Conservation (phyloP, 768 basidiomycete species). For the Termitomyces sp. region DNA sequence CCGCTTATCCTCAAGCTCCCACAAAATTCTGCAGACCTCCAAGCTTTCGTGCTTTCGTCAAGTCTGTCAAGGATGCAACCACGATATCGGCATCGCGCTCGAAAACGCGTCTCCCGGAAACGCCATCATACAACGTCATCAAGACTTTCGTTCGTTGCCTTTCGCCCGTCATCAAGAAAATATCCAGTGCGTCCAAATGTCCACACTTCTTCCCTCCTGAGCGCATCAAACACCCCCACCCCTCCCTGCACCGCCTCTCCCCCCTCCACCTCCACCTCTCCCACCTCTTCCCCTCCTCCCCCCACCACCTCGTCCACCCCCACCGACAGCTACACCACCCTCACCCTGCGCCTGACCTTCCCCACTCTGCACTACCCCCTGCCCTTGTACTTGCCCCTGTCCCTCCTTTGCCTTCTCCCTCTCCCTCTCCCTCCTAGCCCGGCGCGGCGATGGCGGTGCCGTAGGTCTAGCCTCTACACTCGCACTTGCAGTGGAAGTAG, state of each 20-base stretch:
- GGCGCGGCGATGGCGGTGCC: neutral
- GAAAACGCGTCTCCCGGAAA: too few relatives aligned
- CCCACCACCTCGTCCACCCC: neutral
- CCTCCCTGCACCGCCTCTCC: neutral
- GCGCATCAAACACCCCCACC: neutral
- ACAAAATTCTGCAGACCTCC: too few relatives aligned
- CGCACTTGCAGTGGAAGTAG: neutral
- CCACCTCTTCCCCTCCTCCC: neutral
- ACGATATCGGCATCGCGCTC: too few relatives aligned
- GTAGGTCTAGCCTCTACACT: too few relatives aligned
- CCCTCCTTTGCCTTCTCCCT: neutral
- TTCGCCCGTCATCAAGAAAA: too few relatives aligned
- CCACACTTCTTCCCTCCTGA: too few relatives aligned
- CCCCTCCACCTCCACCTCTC: neutral
- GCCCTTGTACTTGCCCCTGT: neutral
- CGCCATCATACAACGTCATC: too few relatives aligned
- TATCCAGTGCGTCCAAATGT: too few relatives aligned
- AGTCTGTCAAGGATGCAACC: too few relatives aligned
- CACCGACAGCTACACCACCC: neutral
- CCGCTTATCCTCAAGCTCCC: too few relatives aligned
- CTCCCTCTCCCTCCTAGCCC: neutral
- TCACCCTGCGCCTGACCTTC: neutral
- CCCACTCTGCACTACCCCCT: neutral
- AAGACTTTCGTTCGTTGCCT: too few relatives aligned
- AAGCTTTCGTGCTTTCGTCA: too few relatives aligned